These are phyloP conservation scores for Monosporascus sp. DNA, from an alignment of 2,329 filamentous ascomycete genomes.

Conservation along the genomic window DNA sequence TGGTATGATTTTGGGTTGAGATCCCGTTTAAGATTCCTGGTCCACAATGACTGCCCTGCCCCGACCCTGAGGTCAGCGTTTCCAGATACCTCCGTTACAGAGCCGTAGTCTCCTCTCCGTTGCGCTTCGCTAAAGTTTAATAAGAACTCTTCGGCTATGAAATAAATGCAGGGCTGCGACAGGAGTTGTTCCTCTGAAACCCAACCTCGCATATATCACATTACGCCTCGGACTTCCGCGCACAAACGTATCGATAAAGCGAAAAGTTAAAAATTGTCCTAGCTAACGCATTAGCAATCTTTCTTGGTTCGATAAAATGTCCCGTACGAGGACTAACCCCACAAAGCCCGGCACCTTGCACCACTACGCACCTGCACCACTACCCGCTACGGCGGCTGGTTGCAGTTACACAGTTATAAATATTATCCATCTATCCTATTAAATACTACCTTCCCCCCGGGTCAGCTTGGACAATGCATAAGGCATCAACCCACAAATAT, in stretches of 20 bases:
- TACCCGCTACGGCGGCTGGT: neutral
- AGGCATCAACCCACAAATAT: neutral
- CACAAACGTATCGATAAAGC: neutral
- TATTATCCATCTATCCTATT: neutral
- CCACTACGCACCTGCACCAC: neutral
- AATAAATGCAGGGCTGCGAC: conserved; percentile 7
- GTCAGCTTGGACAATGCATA: neutral
- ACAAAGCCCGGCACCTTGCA: neutral
- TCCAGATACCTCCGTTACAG: neutral
- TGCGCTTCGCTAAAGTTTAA: neutral
- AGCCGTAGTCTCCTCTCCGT: neutral
- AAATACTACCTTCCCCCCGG: neutral
- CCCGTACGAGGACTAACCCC: neutral
- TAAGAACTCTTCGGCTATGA: neutral
- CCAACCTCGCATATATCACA: conserved; percentile 4
- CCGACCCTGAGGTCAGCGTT: neutral
- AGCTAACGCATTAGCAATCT: neutral
- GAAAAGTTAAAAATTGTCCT: neutral
- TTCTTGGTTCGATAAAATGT: neutral
- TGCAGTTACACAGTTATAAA: neutral
- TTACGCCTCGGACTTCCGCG: neutral
- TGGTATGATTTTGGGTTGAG: neutral
- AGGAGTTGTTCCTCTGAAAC: conserved; percentile 10
- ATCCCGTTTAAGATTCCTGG: neutral
- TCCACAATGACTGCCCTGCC: neutral